Evolutionary conservation across 768 basidiomycete species (phyloP), one percentile per base, ranked within the genome.

Genomic region (Amanita jacksonii): DNA sequence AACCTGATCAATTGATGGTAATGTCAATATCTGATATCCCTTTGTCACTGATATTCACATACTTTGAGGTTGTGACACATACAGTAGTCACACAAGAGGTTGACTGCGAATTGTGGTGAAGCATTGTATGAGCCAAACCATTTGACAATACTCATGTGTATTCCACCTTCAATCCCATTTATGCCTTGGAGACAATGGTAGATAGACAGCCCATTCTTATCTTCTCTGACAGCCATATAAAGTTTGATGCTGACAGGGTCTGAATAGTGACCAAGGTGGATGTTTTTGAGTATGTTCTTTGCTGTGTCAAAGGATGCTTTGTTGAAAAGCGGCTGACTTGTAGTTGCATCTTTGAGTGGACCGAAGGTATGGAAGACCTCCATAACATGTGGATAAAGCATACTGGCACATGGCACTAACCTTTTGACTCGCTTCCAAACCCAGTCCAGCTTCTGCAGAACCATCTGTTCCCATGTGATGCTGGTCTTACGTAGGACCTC

Each of bases 311-410:
- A 69, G 7, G 53, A 52, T 8, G 49, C 36, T 0, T 45, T 16
- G 35, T 53, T 61, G 48, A 66, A 68, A 0, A 69, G 50, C 10
- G 62, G 58, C 0, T 45, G 32, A 0, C 52, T 48, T 1, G 63
- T 56, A 8, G 42, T 50, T 0, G 59, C 41, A 53, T 68, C 65
- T 34, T 59, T 56, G 5, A 69, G 42, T 5, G 64, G 58, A 0
- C 64, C 64, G 52, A 55, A 67, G 15, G 49, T 57, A 1, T 37
- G 15, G 35, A 67, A 63, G 2, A 67, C 56, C 0, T 51, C 25
- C 0, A 37, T 7, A 20, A 67, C 59, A 8, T 52, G 39, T 5
- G 46, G 49, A 35, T 58, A 53, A 8, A 67, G 55, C 5, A 49
- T 41, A 16, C 64, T 49, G 1, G 65, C 52, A 3, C 63, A 60